Evolutionary conservation across 768 basidiomycete species (phyloP).

Genomic region (Glaciozyma martinii): DNA sequence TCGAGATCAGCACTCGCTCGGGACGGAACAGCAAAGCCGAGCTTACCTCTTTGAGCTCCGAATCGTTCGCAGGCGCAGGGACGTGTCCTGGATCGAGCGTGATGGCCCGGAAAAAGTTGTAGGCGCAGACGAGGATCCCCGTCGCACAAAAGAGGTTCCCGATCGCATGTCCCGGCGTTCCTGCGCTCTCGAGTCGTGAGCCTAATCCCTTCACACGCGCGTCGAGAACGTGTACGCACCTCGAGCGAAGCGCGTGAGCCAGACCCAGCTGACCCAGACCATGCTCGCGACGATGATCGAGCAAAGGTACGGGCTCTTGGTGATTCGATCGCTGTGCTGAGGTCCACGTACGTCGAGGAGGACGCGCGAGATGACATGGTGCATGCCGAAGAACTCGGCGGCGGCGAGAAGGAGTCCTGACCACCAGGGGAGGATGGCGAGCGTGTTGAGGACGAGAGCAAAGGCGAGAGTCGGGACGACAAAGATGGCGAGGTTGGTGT

Average conservation of each 20-base stretch:
- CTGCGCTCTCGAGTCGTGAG: not conserved
- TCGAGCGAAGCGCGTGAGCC: constrained; percentile 71
- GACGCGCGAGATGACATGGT: constrained; percentile 79
- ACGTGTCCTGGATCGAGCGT: constrained; percentile 83
- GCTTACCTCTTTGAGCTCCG: constrained; percentile 75
- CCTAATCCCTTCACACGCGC: no score
- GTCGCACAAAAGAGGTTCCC: constrained; percentile 69
- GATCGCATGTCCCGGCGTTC: constrained; percentile 56
- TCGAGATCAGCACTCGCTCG: not conserved
- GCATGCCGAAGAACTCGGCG: constrained; percentile 74
- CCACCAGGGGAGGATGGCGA: constrained; percentile 81
- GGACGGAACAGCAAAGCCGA: not conserved
- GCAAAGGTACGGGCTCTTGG: constrained; percentile 82
- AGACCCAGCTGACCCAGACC: constrained; percentile 75
- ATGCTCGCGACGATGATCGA: constrained; percentile 79
- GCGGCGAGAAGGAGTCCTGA: constrained; percentile 70
- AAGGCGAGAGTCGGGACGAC: constrained; percentile 67
- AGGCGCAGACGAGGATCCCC: constrained; percentile 59
- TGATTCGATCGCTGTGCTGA: constrained; percentile 59
- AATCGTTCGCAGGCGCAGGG: constrained; percentile 68
- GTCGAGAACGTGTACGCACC: constrained; percentile 35
- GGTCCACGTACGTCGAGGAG: constrained; percentile 47
- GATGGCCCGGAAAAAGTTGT: constrained; percentile 85
- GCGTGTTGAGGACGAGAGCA: constrained; percentile 71
- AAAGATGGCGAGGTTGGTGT: constrained; percentile 43